phyloP scores from a whole-genome alignment of 2,329 filamentous ascomycete genomes.

The Tolypocladium album region DNA sequence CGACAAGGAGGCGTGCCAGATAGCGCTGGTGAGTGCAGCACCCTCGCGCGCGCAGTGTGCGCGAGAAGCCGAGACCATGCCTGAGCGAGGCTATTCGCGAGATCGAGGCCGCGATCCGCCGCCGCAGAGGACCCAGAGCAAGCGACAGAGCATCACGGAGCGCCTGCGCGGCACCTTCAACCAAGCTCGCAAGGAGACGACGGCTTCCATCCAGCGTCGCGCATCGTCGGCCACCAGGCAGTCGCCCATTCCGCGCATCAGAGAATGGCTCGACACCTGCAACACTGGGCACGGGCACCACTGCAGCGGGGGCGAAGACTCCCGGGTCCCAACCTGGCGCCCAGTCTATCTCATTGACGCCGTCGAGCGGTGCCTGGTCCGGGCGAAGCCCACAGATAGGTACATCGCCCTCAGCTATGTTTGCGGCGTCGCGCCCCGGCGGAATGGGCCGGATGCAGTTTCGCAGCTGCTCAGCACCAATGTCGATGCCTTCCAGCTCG shows the following conservation, averaged over 20 bases:
- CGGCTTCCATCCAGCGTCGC: conserved; percentile 16
- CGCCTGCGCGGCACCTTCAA: conserved; percentile 24
- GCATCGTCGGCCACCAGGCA: conserved; percentile 19
- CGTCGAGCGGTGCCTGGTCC: conserved; percentile 26
- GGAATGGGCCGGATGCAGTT: conserved; percentile 13
- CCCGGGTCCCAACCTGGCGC: conserved; percentile 21
- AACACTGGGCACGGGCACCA: conserved; percentile 29
- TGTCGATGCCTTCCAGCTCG: conserved; percentile 22
- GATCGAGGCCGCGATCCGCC: conserved; percentile 13
- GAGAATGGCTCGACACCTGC: conserved; percentile 32
- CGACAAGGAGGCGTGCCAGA: background rate
- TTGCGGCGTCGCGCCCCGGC: conserved; percentile 21
- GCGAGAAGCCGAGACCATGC: conserved; percentile 1
- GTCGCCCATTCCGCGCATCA: conserved; percentile 26
- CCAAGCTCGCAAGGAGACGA: conserved; percentile 18
- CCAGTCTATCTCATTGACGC: conserved; percentile 31
- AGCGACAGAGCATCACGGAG: conserved; percentile 29
- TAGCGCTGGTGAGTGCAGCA: background rate
- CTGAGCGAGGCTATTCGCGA: conserved; percentile 3
- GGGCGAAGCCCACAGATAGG: conserved; percentile 24
- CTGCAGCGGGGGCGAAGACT: conserved; percentile 19
- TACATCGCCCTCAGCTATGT: conserved; percentile 37
- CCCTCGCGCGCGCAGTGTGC: background rate
- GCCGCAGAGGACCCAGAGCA: conserved; percentile 18
- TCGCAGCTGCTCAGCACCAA: conserved; percentile 24